These are phyloP conservation scores for Penicillium concentricum DNA, from an alignment of 2,329 filamentous ascomycete species.

Conservation along the genomic window DNA sequence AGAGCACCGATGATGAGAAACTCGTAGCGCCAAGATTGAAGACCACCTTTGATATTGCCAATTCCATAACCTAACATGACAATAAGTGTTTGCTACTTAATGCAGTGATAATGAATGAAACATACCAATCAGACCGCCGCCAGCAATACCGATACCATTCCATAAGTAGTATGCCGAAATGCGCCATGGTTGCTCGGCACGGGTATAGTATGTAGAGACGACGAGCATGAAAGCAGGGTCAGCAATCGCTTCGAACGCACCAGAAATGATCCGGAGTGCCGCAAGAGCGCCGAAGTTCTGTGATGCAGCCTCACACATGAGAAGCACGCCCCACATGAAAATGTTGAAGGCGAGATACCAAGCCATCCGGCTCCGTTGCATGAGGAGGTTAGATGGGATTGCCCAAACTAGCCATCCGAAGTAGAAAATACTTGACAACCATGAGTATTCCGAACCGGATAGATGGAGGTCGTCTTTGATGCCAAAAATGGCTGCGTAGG, in stretches of 20 bases:
- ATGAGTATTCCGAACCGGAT: constrained; percentile 37
- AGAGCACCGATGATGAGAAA: constrained; percentile 33
- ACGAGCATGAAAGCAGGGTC: constrained; percentile 60
- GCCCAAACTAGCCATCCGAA: constrained; percentile 37
- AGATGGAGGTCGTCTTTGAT: constrained; percentile 18
- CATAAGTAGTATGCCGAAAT: constrained; percentile 26
- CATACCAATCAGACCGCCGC: neutral
- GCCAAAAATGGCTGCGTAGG: neutral
- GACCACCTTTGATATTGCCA: constrained; percentile 34
- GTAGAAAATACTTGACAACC: constrained; percentile 44
- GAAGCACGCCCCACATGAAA: constrained; percentile 33
- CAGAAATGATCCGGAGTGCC: neutral
- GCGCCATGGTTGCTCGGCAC: constrained; percentile 25
- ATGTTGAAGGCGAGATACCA: constrained; percentile 49
- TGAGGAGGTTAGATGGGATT: neutral
- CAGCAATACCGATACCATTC: constrained; percentile 6
- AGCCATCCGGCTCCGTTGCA: constrained; percentile 2
- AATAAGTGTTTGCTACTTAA: neutral
- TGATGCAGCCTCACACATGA: constrained; percentile 43
- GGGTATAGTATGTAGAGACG: constrained; percentile 20
- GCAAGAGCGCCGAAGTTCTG: constrained; percentile 42
- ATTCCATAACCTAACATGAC: constrained; percentile 35
- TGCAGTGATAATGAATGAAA: neutral
- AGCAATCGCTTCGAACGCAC: neutral
- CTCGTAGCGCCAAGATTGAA: constrained; percentile 26